Conservation (phyloP, 2,329 filamentous ascomycete species). For the Capronia coronata region DNA sequence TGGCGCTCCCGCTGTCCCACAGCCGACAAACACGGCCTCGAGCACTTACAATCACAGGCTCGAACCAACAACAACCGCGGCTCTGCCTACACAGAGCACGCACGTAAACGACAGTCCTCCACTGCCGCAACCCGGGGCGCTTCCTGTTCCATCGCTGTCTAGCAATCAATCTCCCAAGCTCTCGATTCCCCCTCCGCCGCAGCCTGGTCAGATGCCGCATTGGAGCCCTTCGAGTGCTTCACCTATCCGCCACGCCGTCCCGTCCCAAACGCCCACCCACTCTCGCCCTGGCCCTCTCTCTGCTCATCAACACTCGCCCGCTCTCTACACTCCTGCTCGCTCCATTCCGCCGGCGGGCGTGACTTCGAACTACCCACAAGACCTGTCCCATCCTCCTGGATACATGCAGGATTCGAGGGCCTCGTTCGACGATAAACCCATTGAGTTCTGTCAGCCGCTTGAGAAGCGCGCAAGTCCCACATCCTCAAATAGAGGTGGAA, state of each 20-base stretch:
- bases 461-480: slow-evolving; percentile 16
- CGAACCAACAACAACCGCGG: slow-evolving; percentile 13
- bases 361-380: slow-evolving; percentile 10
- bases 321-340: slow-evolving; percentile 7
- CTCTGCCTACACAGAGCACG: slow-evolving; percentile 3
- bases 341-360: slow-evolving; percentile 10
- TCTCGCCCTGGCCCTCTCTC: slow-evolving; percentile 9
- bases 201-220: slow-evolving; percentile 7
- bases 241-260: slow-evolving; percentile 10
- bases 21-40: slow-evolving; percentile 20
- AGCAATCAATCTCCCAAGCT: background rate
- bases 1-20: slow-evolving; percentile 17
- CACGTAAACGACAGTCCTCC: slow-evolving; percentile 9
- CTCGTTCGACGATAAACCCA: slow-evolving; percentile 24
- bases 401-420: slow-evolving; percentile 30
- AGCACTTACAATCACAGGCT: slow-evolving; percentile 16
- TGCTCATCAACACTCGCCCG: slow-evolving; percentile 2
- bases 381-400: slow-evolving; percentile 31
- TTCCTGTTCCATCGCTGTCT: slow-evolving; percentile 10
- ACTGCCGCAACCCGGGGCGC: slow-evolving; percentile 17
- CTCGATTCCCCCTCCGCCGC: slow-evolving; percentile 8
- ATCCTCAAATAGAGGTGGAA: slow-evolving; percentile 17
- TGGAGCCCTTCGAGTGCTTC: slow-evolving; percentile 4
- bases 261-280: slow-evolving; percentile 10
- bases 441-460: slow-evolving; percentile 17